Base-by-base conservation (phyloP, 1,139 yeast genomes). In the Hansenula sp. region DNA sequence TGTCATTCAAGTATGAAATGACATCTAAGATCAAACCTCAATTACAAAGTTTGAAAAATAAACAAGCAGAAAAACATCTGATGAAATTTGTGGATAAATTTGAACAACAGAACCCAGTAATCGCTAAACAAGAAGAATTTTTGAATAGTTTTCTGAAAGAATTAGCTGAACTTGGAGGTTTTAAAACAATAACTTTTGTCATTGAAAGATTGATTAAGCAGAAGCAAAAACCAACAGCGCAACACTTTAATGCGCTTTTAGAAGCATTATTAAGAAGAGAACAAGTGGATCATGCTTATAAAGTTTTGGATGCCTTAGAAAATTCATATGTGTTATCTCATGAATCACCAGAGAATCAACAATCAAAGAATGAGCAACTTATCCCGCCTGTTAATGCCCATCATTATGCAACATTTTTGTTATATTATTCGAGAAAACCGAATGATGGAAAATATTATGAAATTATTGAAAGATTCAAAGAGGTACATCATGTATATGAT, bases 361-460 rank as follows among this genome's bases (percentile, higher is more conserved):
- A 13, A n/a, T 5, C 15, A 17, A 9, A 16, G 9, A 24, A 30
- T 13, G 46, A 45, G 5, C 41, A 49, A 3, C 38, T 45, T 5
- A 35, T 54, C 9, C 58, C 58, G 8, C 44, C 52, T 2, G 52
- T 51, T 2, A 47, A 47, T 9, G 7, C 56, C 1, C 45, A 50
- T 19, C 57, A 53, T 37, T 57, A 54, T 34, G 38, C 51, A 16
- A 50, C 57, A 17, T 54, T 55, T 30, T 31, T 52, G 12, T 37
- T 44, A 16, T 36, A 49, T 37, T 55, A 29, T 41, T 53, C 55
- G 2, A 41, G 45, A 8, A 18, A 34, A 1, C 40, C 40, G 2
- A 34, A 47, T 18, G 15, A 40, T 13, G 41, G 44, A 4, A 35
- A 42, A 7, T 44, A 53, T 34, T 16, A 40, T 5, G 16, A 33